Conservation (phyloP, 2,329 filamentous ascomycete species). For the Pestalotiopsis sp. region DNA sequence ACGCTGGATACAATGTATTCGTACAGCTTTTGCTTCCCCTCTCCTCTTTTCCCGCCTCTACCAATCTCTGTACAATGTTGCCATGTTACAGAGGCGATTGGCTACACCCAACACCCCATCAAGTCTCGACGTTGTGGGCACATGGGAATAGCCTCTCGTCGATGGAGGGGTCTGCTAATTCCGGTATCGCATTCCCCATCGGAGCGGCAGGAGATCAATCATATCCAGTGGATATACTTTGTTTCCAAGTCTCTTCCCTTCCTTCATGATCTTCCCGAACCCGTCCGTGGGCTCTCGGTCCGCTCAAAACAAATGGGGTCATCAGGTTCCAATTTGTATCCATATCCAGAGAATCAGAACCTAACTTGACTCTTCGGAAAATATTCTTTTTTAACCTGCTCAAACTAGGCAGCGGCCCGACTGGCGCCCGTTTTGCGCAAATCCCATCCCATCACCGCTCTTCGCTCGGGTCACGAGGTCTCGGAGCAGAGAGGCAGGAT, state of each 20-base stretch:
- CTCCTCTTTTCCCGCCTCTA: background rate
- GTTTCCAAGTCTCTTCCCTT: background rate
- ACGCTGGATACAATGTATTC: too few relatives aligned
- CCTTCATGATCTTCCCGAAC: background rate
- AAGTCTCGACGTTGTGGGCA: background rate
- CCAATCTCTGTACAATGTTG: background rate
- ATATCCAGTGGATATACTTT: background rate
- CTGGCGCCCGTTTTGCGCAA: constrained; percentile 3
- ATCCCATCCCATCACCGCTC: constrained; percentile 6
- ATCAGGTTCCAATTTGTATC: background rate
- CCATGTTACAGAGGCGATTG: background rate
- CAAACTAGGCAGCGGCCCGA: constrained; percentile 5
- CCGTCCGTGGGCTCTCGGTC: background rate
- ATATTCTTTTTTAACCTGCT: background rate
- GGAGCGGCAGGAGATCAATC: background rate
- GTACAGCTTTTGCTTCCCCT: background rate
- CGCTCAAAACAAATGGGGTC: background rate
- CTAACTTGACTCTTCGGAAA: background rate
- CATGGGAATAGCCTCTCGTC: background rate
- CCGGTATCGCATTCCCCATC: background rate
- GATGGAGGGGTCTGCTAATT: background rate
- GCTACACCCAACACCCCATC: background rate
- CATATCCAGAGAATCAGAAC: too few relatives aligned
- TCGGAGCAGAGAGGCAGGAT: background rate
- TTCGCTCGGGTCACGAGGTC: constrained; percentile 7